Evolutionary conservation across 495 filamentous ascomycete genomes (phyloP), one percentile per base, ranked within the genome.

Genomic region (Halenospora varia): DNA sequence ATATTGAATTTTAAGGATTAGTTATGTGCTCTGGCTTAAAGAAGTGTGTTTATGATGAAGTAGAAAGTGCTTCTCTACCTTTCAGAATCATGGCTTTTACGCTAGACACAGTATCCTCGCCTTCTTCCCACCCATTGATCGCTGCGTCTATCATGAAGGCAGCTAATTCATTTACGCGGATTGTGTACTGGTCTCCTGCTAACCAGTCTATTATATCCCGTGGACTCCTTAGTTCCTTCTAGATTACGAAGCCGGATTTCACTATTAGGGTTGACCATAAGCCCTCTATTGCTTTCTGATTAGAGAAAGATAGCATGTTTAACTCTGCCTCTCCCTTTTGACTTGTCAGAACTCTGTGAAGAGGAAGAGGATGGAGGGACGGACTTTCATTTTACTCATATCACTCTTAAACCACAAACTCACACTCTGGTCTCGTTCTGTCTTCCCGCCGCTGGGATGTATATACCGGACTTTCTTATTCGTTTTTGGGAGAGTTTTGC

Each of bases 401-500:
- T 78, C 70, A 9, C 59, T 51, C 58, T 74, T 55, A 57, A 79
- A 73, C 59, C 68, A 71, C 26, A 82, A 57, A 2, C 61, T 44
- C 64, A 74, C 78, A 0, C 54, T 62, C 62, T 78, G 71, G 45
- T 81, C 73, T 62, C 73, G 70, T 56, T 81, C 78, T 10, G 75
- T 71, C 0, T 62, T 62, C 6, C 62, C 70, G 18, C 80, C 78
- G 56, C 78, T 80, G 49, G 74, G 69, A 63, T 80, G 79, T 2
- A 82, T 65, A 56, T 82, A 83, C 10, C 74, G 71, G 54, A 85
- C 79, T 26, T 68, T 71, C 47, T 67, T 70, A 3, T 64, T 60
- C 25, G 57, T 49, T 0, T 64, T 50, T 13, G 66, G 58, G 13
- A 25, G 18, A 4, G 53, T 53, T 17, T 53, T 48, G 3, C 53